Conservation (phyloP, 2,329 filamentous ascomycete species). For the Pseudogymnoascus sp. region DNA sequence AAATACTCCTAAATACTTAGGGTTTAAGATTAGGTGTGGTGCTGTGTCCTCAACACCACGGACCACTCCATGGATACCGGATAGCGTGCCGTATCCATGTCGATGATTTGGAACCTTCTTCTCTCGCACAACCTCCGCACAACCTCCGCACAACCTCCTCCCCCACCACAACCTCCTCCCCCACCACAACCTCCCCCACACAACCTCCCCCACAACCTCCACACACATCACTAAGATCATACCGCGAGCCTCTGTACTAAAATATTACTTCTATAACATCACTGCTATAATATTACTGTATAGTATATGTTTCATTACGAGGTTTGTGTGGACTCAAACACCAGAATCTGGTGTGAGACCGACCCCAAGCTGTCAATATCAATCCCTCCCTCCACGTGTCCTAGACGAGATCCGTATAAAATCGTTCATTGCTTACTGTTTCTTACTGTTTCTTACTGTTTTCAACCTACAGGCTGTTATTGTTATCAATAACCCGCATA, state of each 20-base stretch:
- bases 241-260: slow-evolving; percentile 6
- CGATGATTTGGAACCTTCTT: not conserved
- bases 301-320: slow-evolving; percentile 7
- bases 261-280: too few relatives aligned
- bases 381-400: slow-evolving; percentile 6
- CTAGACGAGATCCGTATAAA: not conserved
- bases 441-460: not conserved
- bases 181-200: not conserved
- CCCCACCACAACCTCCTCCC: too few relatives aligned
- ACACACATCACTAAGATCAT: not conserved
- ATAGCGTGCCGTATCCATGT: not conserved
- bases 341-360: slow-evolving; percentile 3
- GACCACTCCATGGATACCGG: not conserved
- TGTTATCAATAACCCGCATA: not conserved
- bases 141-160: not conserved
- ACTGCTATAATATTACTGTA: too few relatives aligned
- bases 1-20: too few relatives aligned
- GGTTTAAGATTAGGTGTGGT: too few relatives aligned
- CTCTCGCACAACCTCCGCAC: not conserved
- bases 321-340: slow-evolving; percentile 6
- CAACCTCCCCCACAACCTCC: not conserved
- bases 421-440: slow-evolving; percentile 9
- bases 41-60: too few relatives aligned
- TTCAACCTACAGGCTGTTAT: too few relatives aligned
- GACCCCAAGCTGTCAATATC: slow-evolving; percentile 7